Base-by-base conservation (phyloP, 164 flowering plant species). In the Sextonia rubra region DNA sequence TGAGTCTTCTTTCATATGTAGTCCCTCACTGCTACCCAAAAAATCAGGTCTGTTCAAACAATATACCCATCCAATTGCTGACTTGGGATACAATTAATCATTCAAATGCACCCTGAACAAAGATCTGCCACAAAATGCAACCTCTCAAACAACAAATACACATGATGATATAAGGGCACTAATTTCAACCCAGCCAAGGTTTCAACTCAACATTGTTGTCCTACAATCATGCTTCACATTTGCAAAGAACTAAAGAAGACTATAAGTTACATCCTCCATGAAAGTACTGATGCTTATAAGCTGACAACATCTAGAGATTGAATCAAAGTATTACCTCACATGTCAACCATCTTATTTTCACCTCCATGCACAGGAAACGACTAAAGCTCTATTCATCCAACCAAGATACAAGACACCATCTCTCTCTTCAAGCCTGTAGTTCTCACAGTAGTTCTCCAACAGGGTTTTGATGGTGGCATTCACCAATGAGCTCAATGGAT, bases 341-440 rank as follows among this genome's bases (percentile, higher is more conserved):
- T 52, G 58, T 47, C 49, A 47, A 37, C 2, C 26, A 68, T 68
- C 60, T 2, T 17, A n/a, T 20, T 20, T 56, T 82, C 82, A 89
- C 73, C 73, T 79, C 93, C 92, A 91, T 49, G 97, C 93, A 68
- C 85, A 85, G 47, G 93, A 81, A 32, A 88, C 74, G 2, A 89
- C 82, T 32, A 89, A 73, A 65, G 73, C 70, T 72, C 80, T 86
- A 69, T 85, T 81, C 83, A 74, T 84, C 97, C 97, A 89, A 29
- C 97, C 97, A 68, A 89, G 91, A 75, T 81, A 89, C 26, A 91
- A 82, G 44, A 78, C 86, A 18, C 87, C 92, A 71, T 86, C 91
- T 69, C 81, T 76, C 73, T 91, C 94, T 78, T 88, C 88, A 3
- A 91, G 87, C 60, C 82, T 73, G 63, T 89, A 91, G 32, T 80